These are phyloP conservation scores for Anisodus acutangulus DNA, from an alignment of 257 asterid genomes.

Conservation along the genomic window DNA sequence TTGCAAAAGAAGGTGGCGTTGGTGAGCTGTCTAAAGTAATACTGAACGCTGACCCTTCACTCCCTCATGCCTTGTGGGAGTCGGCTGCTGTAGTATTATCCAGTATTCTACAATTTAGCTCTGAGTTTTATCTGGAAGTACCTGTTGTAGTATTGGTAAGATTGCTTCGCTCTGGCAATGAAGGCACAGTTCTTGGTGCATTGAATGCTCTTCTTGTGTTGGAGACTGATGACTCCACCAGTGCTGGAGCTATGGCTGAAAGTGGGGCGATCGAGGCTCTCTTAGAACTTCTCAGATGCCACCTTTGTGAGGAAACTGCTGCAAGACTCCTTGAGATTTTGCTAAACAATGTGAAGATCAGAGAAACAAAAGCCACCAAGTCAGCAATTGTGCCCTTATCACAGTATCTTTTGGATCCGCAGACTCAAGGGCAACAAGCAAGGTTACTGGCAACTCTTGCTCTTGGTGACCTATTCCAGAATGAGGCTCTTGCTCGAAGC, in stretches of 20 bases:
- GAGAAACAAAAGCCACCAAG: constrained; percentile 92
- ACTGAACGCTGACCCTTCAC: constrained; percentile 82
- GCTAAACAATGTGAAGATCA: constrained; percentile 85
- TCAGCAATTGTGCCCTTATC: constrained; percentile 90
- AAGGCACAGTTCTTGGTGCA: constrained; percentile 84
- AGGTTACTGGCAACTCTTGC: constrained; percentile 95
- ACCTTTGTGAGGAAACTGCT: constrained; percentile 95
- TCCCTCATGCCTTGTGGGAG: constrained; percentile 92
- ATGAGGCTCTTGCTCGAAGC: constrained; percentile 88
- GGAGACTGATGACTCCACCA: constrained; percentile 95
- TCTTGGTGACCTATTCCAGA: constrained; percentile 94
- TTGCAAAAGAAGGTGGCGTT: constrained; percentile 98
- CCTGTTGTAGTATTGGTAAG: constrained; percentile 94
- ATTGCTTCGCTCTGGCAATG: constrained; percentile 86
- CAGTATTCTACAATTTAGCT: constrained; percentile 86
- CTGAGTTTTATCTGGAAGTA: constrained; percentile 95
- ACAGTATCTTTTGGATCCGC: constrained; percentile 98
- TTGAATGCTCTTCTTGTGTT: constrained; percentile 91
- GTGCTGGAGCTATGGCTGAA: constrained; percentile 98
- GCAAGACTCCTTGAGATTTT: constrained; percentile 92
- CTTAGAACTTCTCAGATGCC: constrained; percentile 86
- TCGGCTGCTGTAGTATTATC: constrained; percentile 94
- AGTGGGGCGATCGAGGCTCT: constrained; percentile 98
- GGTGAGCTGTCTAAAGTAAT: constrained; percentile 82
- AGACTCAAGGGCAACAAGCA: constrained; percentile 98